Evolutionary conservation across 108 stramenopile species (phyloP).

Genomic region (Hondaea fermentalgiana): DNA sequence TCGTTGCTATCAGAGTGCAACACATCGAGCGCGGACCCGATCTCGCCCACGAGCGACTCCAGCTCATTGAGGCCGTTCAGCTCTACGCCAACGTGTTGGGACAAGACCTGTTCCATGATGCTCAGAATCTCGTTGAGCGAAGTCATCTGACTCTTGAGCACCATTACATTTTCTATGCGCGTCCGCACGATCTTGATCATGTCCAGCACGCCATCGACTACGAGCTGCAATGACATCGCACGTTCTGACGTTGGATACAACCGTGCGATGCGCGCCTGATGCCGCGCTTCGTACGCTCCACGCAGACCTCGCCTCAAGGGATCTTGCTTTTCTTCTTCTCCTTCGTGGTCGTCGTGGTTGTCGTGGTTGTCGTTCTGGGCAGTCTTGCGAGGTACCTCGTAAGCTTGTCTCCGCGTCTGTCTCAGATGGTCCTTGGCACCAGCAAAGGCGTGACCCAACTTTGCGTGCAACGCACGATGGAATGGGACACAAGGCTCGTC

Average conservation of each 20-base stretch:
- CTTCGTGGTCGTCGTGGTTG: too few species aligned
- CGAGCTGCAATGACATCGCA: not conserved
- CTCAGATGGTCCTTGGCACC: too few species aligned
- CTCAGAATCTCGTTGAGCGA: not conserved
- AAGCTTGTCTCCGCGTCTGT: too few species aligned
- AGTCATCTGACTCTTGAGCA: not conserved
- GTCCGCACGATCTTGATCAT: not conserved
- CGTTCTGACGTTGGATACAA: not conserved
- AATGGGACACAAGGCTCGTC: too few species aligned
- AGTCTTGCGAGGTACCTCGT: too few species aligned
- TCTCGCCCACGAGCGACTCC: not conserved
- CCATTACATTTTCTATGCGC: not conserved
- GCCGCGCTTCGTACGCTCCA: too few species aligned
- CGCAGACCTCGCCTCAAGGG: too few species aligned
- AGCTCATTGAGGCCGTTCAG: not conserved
- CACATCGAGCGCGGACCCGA: not conserved
- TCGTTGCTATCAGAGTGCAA: not conserved
- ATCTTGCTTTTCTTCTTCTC: too few species aligned
- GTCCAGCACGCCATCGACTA: not conserved
- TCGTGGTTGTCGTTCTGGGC: too few species aligned
- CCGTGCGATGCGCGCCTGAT: too few species aligned
- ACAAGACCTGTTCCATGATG: not conserved
- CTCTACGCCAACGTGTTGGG: not conserved
- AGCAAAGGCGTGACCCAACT: too few species aligned
- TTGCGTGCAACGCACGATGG: too few species aligned